A percentile compares a stretch with the other conserved stretches of the same genome.
Evolutionary conservation across 805 yeast species (phyloP).

Genomic region (Henningerozyma blattae): DNA sequence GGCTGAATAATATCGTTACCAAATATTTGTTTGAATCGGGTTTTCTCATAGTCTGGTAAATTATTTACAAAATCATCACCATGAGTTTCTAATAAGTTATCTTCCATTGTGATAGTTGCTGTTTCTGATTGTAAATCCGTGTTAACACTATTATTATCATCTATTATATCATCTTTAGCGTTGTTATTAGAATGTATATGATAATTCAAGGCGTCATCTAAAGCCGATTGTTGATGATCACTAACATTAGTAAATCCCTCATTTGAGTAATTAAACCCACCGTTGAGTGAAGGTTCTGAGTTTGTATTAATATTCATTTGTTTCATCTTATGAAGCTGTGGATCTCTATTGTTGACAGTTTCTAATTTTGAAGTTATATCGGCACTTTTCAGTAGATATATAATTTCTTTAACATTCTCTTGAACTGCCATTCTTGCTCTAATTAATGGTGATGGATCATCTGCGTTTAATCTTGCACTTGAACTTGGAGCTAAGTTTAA

Average conservation of each 20-base stretch:
- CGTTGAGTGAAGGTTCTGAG: too few relatives aligned
- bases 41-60: not conserved
- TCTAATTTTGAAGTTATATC: slow-evolving; percentile 15
- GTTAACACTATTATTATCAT: not conserved
- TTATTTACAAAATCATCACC: slow-evolving; percentile 10
- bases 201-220: not conserved
- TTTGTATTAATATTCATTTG: slow-evolving; percentile 11
- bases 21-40: not conserved
- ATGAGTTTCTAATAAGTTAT: not conserved
- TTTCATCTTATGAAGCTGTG: slow-evolving; percentile 14
- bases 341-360: slow-evolving; percentile 11
- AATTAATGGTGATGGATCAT: slow-evolving; percentile 7
- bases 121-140: not conserved
- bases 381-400: slow-evolving; percentile 22
- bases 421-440: slow-evolving; percentile 20
- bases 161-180: too few relatives aligned
- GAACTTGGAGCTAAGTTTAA: not conserved
- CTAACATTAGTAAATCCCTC: too few relatives aligned
- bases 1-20: not conserved
- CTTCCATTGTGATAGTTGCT: not conserved
- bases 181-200: too few relatives aligned
- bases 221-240: not conserved
- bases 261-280: too few relatives aligned
- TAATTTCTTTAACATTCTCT: slow-evolving; percentile 25
- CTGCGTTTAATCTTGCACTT: slow-evolving; percentile 1